Evolutionary conservation across 768 basidiomycete genomes (phyloP).

Genomic region (Panellus pusillus): DNA sequence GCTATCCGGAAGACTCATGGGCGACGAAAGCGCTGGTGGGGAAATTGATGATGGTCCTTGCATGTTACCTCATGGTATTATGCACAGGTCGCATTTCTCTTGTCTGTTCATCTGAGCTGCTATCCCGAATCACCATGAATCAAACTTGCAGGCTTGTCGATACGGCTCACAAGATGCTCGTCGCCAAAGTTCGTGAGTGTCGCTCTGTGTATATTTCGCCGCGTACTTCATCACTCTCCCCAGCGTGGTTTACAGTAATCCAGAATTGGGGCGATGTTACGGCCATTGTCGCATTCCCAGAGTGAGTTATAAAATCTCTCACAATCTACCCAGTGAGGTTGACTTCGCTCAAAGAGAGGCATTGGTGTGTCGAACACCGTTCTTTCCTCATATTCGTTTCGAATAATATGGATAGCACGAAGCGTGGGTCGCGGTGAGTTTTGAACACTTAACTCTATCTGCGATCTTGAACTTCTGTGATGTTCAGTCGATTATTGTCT

Average conservation of each 20-base stretch:
- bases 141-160: conserved; percentile 5
- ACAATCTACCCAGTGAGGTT: not conserved
- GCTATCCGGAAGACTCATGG: conserved; percentile 17
- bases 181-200: conserved; percentile 19
- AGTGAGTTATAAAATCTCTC: not conserved
- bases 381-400: too few species aligned
- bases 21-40: conserved; percentile 8
- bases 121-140: not conserved
- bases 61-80: not conserved
- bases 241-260: conserved; percentile 17
- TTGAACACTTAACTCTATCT: not conserved
- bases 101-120: not conserved
- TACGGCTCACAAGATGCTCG: conserved; percentile 17
- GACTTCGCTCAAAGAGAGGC: conserved; percentile 1
- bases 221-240: conserved; percentile 1
- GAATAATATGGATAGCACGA: not conserved
- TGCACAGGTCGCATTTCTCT: conserved; percentile 8
- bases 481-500: conserved; percentile 13
- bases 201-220: conserved; percentile 1
- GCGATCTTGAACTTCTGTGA: not conserved
- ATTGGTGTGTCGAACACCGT: conserved; percentile 1
- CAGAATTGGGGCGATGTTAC: conserved; percentile 20
- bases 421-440: conserved; percentile 10
- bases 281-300: conserved; percentile 17
- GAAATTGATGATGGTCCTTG: not conserved